These are phyloP conservation scores for Paramecium sonneborni DNA, from an alignment of 73 alveolate species.

Conservation along the genomic window DNA sequence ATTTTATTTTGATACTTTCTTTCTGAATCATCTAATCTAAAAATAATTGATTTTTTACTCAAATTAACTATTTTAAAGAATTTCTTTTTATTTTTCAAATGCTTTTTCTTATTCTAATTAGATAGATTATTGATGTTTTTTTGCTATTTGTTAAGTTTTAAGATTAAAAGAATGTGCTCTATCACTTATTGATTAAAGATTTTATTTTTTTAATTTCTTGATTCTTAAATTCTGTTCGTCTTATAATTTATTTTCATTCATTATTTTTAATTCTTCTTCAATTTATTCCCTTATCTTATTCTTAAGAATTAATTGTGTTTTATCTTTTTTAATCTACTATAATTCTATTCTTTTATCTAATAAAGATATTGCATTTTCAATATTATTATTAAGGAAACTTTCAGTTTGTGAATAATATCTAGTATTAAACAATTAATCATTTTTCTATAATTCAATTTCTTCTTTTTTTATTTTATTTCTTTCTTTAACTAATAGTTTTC, in stretches of 20 bases:
- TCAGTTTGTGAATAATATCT: neutral
- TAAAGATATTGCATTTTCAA: neutral
- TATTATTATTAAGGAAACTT: no score
- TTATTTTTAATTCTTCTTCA: constrained; percentile 21
- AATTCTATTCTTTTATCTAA: constrained; percentile 3
- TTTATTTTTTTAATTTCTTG: neutral
- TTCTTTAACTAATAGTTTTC: neutral
- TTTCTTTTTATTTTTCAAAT: neutral
- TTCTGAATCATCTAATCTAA: neutral
- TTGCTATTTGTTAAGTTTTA: neutral
- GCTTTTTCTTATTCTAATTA: neutral
- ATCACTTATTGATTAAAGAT: neutral
- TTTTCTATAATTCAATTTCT: neutral
- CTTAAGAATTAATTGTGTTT: neutral
- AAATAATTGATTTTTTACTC: neutral
- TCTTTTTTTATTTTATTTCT: neutral
- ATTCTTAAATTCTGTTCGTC: neutral
- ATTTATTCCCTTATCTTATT: neutral
- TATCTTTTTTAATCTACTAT: neutral
- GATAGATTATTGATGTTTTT: neutral
- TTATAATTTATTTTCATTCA: neutral
- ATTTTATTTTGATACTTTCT: neutral
- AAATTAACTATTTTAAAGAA: neutral
- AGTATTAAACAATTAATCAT: neutral
- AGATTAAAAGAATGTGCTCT: constrained; percentile 33